Conservation (phyloP, 163 green algal genomes). For the Chloromonas sp. region DNA sequence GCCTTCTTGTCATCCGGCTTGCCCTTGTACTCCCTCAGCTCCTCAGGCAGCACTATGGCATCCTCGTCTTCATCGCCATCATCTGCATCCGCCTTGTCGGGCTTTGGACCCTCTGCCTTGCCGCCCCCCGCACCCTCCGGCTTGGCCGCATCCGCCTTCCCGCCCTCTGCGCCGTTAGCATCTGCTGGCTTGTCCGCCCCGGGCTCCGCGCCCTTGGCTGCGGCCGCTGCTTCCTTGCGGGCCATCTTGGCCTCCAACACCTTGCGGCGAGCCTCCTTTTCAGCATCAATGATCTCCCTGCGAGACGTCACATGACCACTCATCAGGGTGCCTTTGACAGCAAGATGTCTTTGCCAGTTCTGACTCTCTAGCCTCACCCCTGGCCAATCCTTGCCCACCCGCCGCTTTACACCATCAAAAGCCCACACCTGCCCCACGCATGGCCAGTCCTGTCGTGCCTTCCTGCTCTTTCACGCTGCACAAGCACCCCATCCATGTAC, state of each 20-base stretch:
- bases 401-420: no score
- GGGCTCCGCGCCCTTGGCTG: neutral
- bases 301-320: no score
- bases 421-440: no score
- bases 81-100: neutral
- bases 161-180: neutral
- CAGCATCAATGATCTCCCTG: neutral
- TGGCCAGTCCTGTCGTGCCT: no score
- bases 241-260: neutral
- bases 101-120: neutral
- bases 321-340: no score
- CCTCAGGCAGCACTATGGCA: conserved; percentile 55
- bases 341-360: no score
- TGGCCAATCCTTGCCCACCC: no score
- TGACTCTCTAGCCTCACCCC: no score
- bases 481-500: no score
- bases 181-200: neutral
- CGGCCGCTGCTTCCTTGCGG: neutral
- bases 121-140: neutral
- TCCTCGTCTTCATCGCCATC: conserved; percentile 11
- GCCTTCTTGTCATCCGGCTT: conserved; percentile 40
- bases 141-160: neutral
- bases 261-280: neutral
- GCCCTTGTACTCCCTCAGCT: conserved; percentile 54
- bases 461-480: no score